Evolutionary conservation across 2,329 filamentous ascomycete species (phyloP), one percentile per base, ranked within the genome.

Genomic region (Ceratocystis variospora): DNA sequence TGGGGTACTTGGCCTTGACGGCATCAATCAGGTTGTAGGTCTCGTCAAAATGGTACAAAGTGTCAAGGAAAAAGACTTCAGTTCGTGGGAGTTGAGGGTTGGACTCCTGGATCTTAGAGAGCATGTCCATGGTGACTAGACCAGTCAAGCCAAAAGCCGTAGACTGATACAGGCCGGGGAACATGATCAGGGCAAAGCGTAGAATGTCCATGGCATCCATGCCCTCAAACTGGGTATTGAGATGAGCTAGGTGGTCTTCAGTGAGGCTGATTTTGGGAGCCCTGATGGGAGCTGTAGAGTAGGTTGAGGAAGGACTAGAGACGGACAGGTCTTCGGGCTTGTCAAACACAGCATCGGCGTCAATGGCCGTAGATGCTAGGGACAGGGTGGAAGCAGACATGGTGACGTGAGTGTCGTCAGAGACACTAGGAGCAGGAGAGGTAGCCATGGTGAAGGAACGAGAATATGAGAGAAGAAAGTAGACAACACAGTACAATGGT

Each of bases 131-230:
- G 68, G 88, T 91, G 70, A 86, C 89, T 44, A 94, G 84, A 55
- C 90, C 90, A 1, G 88, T 89, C 69, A 93, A 77, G 64, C 89
- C 89, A 73, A 93, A 93, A 66, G 89, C 89, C 12, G 89, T 93
- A 55, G 88, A 90, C 77, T 94, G 89, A 78, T 85, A 96, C 57
- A 97, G 84, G 74, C 88, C 88, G 72, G 94, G 94, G 72, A 99
- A 87, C 71, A 93, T 88, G 71, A 89, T 87, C 74, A 93, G 88
- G 81, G 87, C 90, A 88, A 96, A 96, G 77, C 86, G 87, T 68
- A 99, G 83, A 72, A 97, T 88, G 70, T 96, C 93, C 82, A 93
- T 81, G 69, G 94, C 90, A 74, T 92, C 85, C 76, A 97, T 88
- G 73, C 87, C 83, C 76, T 94, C 89, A 71, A 99, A 80, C 76